These are phyloP conservation scores for Lasiodiplodia theobromae DNA, from an alignment of 2,329 filamentous ascomycete genomes.

Conservation along the genomic window DNA sequence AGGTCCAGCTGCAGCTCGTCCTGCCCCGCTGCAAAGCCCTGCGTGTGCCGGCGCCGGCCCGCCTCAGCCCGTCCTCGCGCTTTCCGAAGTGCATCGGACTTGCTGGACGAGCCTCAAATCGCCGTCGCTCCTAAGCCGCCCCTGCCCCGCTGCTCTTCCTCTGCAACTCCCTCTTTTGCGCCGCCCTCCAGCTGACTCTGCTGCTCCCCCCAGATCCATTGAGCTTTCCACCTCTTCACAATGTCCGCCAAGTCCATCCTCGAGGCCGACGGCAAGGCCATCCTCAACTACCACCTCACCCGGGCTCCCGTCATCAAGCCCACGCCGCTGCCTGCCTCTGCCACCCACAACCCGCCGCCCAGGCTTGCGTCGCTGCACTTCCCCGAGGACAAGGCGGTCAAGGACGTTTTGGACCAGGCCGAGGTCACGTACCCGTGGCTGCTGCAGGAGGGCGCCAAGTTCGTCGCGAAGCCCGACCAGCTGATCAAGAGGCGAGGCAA, in stretches of 20 bases:
- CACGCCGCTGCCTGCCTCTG: slow-evolving; percentile 81
- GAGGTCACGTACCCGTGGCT: slow-evolving; percentile 98
- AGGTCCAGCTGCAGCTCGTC: slow-evolving; percentile 5
- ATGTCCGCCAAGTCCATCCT: slow-evolving; percentile 98
- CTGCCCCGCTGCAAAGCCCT: not conserved
- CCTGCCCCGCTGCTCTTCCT: not conserved
- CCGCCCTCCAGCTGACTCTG: slow-evolving; percentile 7
- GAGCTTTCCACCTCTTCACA: slow-evolving; percentile 41
- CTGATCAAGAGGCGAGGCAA: slow-evolving; percentile 99
- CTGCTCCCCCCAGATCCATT: not conserved
- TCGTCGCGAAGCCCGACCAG: slow-evolving; percentile 99
- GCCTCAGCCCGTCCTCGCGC: not conserved
- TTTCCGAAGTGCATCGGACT: slow-evolving; percentile 20
- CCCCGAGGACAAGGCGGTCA: slow-evolving; percentile 83
- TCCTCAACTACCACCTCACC: slow-evolving; percentile 99
- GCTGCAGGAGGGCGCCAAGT: slow-evolving; percentile 80
- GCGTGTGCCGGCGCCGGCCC: slow-evolving; percentile 19
- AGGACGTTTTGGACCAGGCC: slow-evolving; percentile 88
- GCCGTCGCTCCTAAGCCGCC: slow-evolving; percentile 12
- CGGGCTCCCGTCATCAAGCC: slow-evolving; percentile 97
- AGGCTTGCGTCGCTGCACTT: slow-evolving; percentile 94
- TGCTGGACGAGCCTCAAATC: slow-evolving; percentile 11
- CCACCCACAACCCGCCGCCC: slow-evolving; percentile 90
- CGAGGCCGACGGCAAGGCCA: slow-evolving; percentile 99
- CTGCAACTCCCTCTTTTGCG: slow-evolving; percentile 21